Base-by-base conservation (phyloP, 2,329 filamentous ascomycete species). In the Penicillium oxalicum region DNA sequence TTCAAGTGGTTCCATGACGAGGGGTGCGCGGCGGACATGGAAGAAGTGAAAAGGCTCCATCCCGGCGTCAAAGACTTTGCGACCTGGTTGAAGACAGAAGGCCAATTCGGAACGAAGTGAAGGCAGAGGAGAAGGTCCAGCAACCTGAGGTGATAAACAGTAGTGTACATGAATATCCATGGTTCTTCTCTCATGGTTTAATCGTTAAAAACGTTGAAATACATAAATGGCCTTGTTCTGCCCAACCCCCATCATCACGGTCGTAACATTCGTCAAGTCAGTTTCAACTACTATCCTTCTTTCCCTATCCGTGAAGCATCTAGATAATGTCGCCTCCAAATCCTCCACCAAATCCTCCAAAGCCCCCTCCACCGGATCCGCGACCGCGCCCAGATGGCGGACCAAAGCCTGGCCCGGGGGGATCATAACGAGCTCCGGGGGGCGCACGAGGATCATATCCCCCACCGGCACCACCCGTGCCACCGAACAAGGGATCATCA, bases 401-500 rank as follows among this genome's bases (percentile, higher is more conserved):
- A 33, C 69, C 77, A n/a, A 44, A 44, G 0, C 86, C 85, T 0
- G 88, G 89, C 0, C 87, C 87, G 24, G 91, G 71, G 2, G 91
- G 91, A 73, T 97, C 93, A 73, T 89, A 97, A 55, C 93, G 77
- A n/a, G 90, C 86, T 1, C 93, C 93, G 2, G 89, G 90, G 4
- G 93, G 93, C 27, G 82, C 84, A 64, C 84, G 85, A 1, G 86
- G 83, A 62, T 91, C 80, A 61, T 79, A 85, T 0, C 73, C 75
- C 11, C 70, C 74, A 33, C 70, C 69, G 2, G 75, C 68, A 5
- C 65, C 73, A 1, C 69, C 68, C 8, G 73, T 69, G 1, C 84
- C 85, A 5, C 78, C 78, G 64, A 95, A 95, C 41, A 96, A 70
- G 5, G 88, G 89, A 63, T 97, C 91, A 60, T 95, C 89, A 65